Conservation (phyloP, 208 protist species). For the Leishmania major region DNA sequence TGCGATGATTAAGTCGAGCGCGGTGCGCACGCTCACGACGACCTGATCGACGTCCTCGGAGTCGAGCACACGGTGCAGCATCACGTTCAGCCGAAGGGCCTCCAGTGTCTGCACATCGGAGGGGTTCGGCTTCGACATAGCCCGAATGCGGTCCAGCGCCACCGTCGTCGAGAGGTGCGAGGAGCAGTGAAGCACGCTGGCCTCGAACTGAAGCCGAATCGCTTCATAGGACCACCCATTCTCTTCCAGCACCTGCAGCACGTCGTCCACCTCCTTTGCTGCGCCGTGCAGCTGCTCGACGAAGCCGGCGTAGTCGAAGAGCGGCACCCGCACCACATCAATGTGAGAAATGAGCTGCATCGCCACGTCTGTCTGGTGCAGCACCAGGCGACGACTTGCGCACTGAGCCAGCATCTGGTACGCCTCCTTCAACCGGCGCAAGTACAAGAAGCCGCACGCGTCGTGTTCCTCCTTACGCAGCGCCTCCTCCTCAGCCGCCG, state of each 20-base stretch:
- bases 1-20: slow-evolving; percentile 58
- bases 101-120: slow-evolving; percentile 65
- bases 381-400: slow-evolving; percentile 57
- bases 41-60: slow-evolving; percentile 54
- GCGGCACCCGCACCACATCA: slow-evolving; percentile 57
- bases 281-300: slow-evolving; percentile 23
- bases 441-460: slow-evolving; percentile 66
- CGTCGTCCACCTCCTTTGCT: slow-evolving; percentile 17
- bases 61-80: slow-evolving; percentile 63
- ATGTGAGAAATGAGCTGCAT: slow-evolving; percentile 63
- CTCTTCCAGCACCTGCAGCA: slow-evolving; percentile 15
- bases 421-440: slow-evolving; percentile 57
- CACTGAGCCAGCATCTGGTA: slow-evolving; percentile 63
- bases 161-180: slow-evolving; percentile 56
- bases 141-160: slow-evolving; percentile 47
- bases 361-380: slow-evolving; percentile 58
- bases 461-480: slow-evolving; percentile 44
- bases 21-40: slow-evolving; percentile 43
- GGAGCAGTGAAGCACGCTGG: slow-evolving; percentile 45
- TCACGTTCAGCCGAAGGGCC: slow-evolving; percentile 72
- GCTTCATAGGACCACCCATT: slow-evolving; percentile 23
- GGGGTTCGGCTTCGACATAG: slow-evolving; percentile 43
- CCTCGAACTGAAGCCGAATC: slow-evolving; percentile 37
- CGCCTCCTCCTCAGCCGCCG: slow-evolving; percentile 20
- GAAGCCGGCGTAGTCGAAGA: slow-evolving; percentile 50